Evolutionary conservation across 2,329 filamentous ascomycete species (phyloP), one percentile per base, ranked within the genome.

Genomic region (Ceratocystis harringtonii): DNA sequence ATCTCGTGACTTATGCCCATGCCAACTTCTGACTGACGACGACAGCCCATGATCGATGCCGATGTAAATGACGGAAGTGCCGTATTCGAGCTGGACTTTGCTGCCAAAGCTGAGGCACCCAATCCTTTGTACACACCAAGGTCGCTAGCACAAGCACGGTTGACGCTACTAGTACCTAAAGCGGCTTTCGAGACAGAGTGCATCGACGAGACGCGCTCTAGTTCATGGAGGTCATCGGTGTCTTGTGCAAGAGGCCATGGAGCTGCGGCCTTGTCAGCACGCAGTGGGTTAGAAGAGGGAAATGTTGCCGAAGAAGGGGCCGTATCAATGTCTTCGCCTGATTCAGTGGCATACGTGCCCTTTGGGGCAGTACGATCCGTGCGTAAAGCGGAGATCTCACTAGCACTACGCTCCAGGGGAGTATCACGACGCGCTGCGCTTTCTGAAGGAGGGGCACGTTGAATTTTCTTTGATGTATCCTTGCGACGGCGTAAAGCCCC

Each of bases 401-500:
- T 76, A n/a, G 76, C 72, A 68, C 77, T 82, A 41, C 84, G 79
- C 72, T 88, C 85, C 1, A 87, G 76, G 22, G 77, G 79, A 0
- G 83, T 86, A 69, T 88, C 85, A 63, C 80, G 78, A 8, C 85
- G 77, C 1, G 84, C 84, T 1, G 81, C 80, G 68, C 80, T 85
- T 69, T 87, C 84, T 12, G 74, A 71, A 8, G 76, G 70, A 25
- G 80, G 80, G 0, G 76, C 73, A 45, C 84, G 83, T 41, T 80
- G 77, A 22, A 86, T 80, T 70, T 80, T 82, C 61, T 78, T 75
- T 65, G 75, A 71, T 30, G 76, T 70, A 68, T 81, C 78, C 52
- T 75, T 77, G 72, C 84, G 88, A 65, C 87, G 84, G 45, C 84
- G 82, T n/a, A 90, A 74, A 3, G 82, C 82, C 1, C 78, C 79